Evolutionary conservation across 306 rosid genomes (phyloP), one percentile per base, ranked within the genome.

Genomic region (Cicer bijugum): DNA sequence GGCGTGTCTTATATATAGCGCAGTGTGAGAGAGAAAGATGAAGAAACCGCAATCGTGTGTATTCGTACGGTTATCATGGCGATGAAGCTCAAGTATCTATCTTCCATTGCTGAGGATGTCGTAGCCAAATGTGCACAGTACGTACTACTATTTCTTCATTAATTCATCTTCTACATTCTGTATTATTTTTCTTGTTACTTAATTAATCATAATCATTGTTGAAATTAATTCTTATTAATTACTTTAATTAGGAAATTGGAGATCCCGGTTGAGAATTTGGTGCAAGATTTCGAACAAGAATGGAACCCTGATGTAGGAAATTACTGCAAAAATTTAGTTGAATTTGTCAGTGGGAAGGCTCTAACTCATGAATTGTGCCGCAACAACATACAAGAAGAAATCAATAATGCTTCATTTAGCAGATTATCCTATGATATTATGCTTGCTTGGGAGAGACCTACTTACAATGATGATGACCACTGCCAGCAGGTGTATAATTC

Each of bases 401-500:
- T 94, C 55, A 82, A 14, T 6, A 79, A 81, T 78, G 92, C 92
- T 3, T 86, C 84, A 9, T 90, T 88, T 61, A 82, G 82, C 78
- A 89, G 97, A 67, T 81, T 88, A 71, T 87, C 96, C 0, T 90
- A 84, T 63, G 93, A 91, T 67, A 74, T 86, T 86, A 94, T 94
- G 99, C 88, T 94, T 9, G 93, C 97, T 4, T 94, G 97, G 97
- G 93, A 90, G 88, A 84, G 78, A 55, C 97, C 97, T 37, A 71
- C 81, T 61, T 80, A 70, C 67, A 78, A 85, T 8, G 86, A 87
- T 3, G 85, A 88, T 43, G 78, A 86, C 9, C 51, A 80, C 4
- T 39, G 16, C 9, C 7, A 16, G 35, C 35, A 28, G 85, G 96
- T 90, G 6, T 72, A 40, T 40, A 40, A 40, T 40, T 40, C 44